Base-by-base conservation (phyloP, 176 grass and related monocot genomes). In the Poa pratensis region DNA sequence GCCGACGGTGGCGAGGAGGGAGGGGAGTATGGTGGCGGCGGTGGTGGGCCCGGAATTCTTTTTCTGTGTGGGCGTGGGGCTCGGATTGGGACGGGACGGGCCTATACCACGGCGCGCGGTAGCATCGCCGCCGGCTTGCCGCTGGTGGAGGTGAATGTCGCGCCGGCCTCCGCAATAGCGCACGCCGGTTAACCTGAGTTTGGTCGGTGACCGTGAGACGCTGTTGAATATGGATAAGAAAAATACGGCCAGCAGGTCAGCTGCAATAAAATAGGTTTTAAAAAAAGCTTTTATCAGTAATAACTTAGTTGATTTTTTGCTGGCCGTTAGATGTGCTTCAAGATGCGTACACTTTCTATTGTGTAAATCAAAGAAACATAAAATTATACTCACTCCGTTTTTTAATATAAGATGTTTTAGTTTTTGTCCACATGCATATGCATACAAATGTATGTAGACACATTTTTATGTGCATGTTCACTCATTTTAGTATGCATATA, bases 1-100 rank as follows among this genome's bases (percentile, higher is more conserved):
- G 83, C 83, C 23, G 83, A 79, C 73, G 63, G 83, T 59, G 83
- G 83, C 75, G 75, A 86, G 51, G 84, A 86, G 53, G 52, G 84
- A 48, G 51, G 75, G 76, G 84, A 79, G 64, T 79, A 72, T 71
- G 75, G 49, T 71, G 61, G 63, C 54, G 75, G 51, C 52, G 64
- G 64, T 5, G 32, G 62, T n/a, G 64, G 84, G 83, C 45, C 42
- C 73, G 82, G 59, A 10, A 16, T 52, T 70, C 17, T 65, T 13
- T 23, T 51, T 84, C 20, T 9, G 42, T 15, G 45, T 64, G 43
- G 77, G 62, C 34, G 20, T 18, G 26, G 43, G 5, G 78, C 17
- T 49, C 23, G 39, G 18, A 60, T 22, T 20, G 55, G 8, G 10
- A 9, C 35, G 35, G 37, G 30, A 48, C 70, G 22, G 22, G 24